These are phyloP conservation scores for Amylostereum areolatum DNA, from an alignment of 1,284 basidiomycete genomes.

Conservation along the genomic window DNA sequence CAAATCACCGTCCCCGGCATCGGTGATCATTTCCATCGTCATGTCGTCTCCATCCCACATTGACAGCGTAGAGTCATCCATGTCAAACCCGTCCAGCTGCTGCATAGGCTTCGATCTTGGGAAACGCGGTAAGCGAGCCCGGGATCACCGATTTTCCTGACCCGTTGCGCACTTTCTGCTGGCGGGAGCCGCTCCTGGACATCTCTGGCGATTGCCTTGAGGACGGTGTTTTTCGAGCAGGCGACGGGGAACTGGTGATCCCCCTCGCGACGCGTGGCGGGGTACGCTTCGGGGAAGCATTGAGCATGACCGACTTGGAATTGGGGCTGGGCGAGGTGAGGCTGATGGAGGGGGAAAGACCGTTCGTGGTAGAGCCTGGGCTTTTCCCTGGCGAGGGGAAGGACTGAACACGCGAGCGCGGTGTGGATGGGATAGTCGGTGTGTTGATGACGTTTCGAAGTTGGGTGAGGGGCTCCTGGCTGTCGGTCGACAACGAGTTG, in stretches of 20 bases:
- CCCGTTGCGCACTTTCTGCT: constrained; percentile 16
- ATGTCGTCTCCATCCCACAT: constrained; percentile 36
- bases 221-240: constrained; percentile 5
- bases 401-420: constrained; percentile 28
- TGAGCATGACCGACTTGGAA: not conserved
- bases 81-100: constrained; percentile 10
- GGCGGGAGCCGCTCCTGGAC: constrained; percentile 13
- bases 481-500: constrained; percentile 21
- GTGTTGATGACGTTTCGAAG: constrained; percentile 19
- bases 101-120: not conserved
- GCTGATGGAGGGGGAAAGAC: constrained; percentile 18
- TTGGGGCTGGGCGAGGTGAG: constrained; percentile 19
- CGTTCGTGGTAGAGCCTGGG: constrained; percentile 16
- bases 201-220: constrained; percentile 7
- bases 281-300: too few species aligned
- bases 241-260: constrained; percentile 12
- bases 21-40: constrained; percentile 64
- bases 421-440: constrained; percentile 27
- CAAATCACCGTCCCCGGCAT: constrained; percentile 55
- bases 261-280: not conserved
- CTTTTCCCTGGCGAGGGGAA: constrained; percentile 15
- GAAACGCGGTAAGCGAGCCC: constrained; percentile 2
- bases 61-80: constrained; percentile 18
- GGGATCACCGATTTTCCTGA: constrained; percentile 13
- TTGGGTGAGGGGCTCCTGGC: constrained; percentile 10